phyloP scores from a whole-genome alignment of 768 basidiomycete species.

The Suillus americanus region DNA sequence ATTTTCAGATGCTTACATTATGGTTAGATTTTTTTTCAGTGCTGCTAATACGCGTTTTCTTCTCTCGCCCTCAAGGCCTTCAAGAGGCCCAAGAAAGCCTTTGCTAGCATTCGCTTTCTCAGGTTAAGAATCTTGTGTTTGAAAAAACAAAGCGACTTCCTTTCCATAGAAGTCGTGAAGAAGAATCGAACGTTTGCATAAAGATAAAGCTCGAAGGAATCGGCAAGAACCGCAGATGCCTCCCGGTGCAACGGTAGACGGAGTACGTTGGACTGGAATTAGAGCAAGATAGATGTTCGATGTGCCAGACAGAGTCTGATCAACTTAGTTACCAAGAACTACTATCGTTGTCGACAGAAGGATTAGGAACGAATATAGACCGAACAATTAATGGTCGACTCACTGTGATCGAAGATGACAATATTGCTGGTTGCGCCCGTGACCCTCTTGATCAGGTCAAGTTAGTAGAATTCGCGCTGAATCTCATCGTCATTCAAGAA shows the following conservation, averaged over 20 bases:
- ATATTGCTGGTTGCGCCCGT: no score
- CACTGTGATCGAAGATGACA: no score
- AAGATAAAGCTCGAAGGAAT: constrained; percentile 86
- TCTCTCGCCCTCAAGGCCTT: constrained; percentile 61
- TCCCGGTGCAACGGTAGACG: constrained; percentile 82
- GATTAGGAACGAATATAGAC: neutral
- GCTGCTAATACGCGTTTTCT: constrained; percentile 64
- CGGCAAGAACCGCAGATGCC: constrained; percentile 80
- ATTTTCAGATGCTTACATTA: constrained; percentile 54
- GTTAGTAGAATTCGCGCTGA: no score
- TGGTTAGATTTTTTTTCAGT: constrained; percentile 70
- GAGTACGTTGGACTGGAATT: constrained; percentile 76
- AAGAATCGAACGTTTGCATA: constrained; percentile 76
- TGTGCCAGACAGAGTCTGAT: constrained; percentile 73
- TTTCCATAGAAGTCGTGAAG: constrained; percentile 90
- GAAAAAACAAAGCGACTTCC: constrained; percentile 72
- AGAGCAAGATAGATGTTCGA: constrained; percentile 70
- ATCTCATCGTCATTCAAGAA: no score
- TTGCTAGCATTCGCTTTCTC: constrained; percentile 65
- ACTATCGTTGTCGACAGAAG: constrained; percentile 2
- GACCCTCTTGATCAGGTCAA: no score
- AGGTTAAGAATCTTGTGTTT: constrained; percentile 52
- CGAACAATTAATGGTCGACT: constrained; percentile 10
- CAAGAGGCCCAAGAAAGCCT: constrained; percentile 68
- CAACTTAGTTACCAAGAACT: constrained; percentile 84